Base-by-base conservation (phyloP, 169 alveolate species). In the Cryptosporidium felis region DNA sequence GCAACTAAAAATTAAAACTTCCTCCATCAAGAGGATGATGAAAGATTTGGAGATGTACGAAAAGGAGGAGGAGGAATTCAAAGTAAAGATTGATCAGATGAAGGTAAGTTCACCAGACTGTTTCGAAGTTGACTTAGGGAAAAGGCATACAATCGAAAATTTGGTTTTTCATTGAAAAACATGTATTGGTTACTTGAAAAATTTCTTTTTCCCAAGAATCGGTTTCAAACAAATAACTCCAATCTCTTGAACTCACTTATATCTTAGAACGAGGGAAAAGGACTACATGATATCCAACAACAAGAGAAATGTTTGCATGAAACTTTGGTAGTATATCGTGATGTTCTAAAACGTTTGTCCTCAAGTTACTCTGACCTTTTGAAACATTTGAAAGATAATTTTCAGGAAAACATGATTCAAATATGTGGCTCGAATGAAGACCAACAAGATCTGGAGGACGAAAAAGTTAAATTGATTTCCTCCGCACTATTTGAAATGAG, bases 221-320 rank as follows among this genome's bases (percentile, higher is more conserved):
- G n/a, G n/a, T n/a, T n/a, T n/a, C n/a, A n/a, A n/a, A n/a, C n/a
- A n/a, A n/a, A n/a, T n/a, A n/a, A n/a, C n/a, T n/a, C n/a, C n/a
- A n/a, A n/a, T n/a, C n/a, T n/a, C n/a, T n/a, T n/a, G n/a, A n/a
- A n/a, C n/a, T 32, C 40, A 1, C n/a, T 12, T 47, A 26, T 58
- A 38, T 51, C n/a, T 51, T 16, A 74, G 85, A 74, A 74, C 36
- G 60, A 74, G 2, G 85, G 85, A 10, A 74, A 51, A 23, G 58
- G 45, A 28, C 36, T 74, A 14, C 85, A 74, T 58, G 85, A 74
- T 30, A 74, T 74, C 6, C 85, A 74, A 40, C 85, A 74, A 53
- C 85, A 74, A 58, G 85, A 74, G 41, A 74, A 74, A 40, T 74
- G 85, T 38, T 38, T 74, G 28, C 85, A 74, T 36, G 85, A 74